Conservation (phyloP, 768 basidiomycete species). For the Kwoniella sp. region DNA sequence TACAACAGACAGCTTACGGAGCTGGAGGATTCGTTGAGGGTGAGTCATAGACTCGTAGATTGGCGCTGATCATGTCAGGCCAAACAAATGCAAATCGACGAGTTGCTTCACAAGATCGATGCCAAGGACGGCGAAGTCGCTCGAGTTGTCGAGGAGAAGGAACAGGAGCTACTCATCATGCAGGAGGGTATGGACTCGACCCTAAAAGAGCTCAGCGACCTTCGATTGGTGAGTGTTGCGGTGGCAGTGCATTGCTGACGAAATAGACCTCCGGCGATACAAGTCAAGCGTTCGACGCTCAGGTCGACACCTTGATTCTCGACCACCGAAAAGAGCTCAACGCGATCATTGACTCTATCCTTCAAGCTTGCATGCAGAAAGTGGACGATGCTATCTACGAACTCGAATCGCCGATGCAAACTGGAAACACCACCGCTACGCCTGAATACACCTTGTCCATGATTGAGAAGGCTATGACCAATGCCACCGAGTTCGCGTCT, state of each 20-base stretch:
- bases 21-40: conserved; percentile 91
- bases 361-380: conserved; percentile 94
- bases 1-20: conserved; percentile 96
- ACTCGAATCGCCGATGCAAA: conserved; percentile 90
- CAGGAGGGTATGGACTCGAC: conserved; percentile 95
- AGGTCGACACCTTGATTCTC: conserved; percentile 93
- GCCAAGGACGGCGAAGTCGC: conserved; percentile 74
- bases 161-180: conserved; percentile 91
- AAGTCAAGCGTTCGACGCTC: conserved; percentile 90
- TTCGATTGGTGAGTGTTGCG: conserved; percentile 68
- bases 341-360: conserved; percentile 95
- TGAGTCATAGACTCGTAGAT: conserved; percentile 56
- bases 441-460: conserved; percentile 97
- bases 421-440: conserved; percentile 94
- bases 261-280: conserved; percentile 75
- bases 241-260: conserved; percentile 2
- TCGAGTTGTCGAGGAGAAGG: conserved; percentile 87
- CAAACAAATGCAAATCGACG: conserved; percentile 96
- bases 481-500: conserved; percentile 93
- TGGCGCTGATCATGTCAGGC: conserved; percentile 61
- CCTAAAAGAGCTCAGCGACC: conserved; percentile 79
- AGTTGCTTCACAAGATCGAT: conserved; percentile 78
- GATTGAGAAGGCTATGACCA: conserved; percentile 94
- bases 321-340: conserved; percentile 98
- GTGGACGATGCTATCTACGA: conserved; percentile 97